These are phyloP conservation scores for Staphylotrichum tortipilum DNA, from an alignment of 495 filamentous ascomycete genomes.

Conservation along the genomic window DNA sequence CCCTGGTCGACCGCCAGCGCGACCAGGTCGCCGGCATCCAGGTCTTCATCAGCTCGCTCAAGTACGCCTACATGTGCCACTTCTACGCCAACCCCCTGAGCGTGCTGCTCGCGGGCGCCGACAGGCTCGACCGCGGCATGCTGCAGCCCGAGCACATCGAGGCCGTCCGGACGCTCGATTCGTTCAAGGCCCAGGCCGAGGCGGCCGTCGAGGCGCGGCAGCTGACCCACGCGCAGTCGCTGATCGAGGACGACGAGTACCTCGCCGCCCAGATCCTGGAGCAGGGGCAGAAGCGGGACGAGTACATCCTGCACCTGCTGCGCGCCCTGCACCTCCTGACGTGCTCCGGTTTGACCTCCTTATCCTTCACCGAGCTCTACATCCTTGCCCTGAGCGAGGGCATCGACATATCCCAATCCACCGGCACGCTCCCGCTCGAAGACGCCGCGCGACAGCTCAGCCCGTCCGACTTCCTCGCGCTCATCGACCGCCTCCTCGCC, in stretches of 20 bases:
- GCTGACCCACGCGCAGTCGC: constrained; percentile 25
- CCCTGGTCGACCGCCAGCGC: constrained; percentile 66
- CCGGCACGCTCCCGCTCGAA: constrained; percentile 20
- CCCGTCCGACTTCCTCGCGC: constrained; percentile 31
- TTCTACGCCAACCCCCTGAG: constrained; percentile 90
- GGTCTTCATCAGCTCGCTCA: constrained; percentile 67
- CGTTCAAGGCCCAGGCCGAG: constrained; percentile 56
- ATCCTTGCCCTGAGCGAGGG: constrained; percentile 29
- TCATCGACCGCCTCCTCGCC: constrained; percentile 25
- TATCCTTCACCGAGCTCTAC: constrained; percentile 32
- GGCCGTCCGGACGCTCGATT: constrained; percentile 67
- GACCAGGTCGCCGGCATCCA: constrained; percentile 85
- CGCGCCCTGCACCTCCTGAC: constrained; percentile 21
- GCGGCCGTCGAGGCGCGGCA: constrained; percentile 27
- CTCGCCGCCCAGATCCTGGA: constrained; percentile 20
- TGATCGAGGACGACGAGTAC: constrained; percentile 35
- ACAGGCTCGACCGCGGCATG: constrained; percentile 23
- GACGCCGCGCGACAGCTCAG: constrained; percentile 35
- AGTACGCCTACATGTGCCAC: constrained; percentile 95
- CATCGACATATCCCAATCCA: constrained; percentile 18
- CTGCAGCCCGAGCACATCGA: constrained; percentile 56
- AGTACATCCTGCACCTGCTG: constrained; percentile 20
- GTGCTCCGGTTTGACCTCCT: constrained; percentile 6
- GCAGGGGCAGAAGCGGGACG: constrained; percentile 12
- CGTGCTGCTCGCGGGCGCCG: constrained; percentile 46